Evolutionary conservation across 1,284 basidiomycete genomes (phyloP).

Genomic region (Xanthoconium separans): DNA sequence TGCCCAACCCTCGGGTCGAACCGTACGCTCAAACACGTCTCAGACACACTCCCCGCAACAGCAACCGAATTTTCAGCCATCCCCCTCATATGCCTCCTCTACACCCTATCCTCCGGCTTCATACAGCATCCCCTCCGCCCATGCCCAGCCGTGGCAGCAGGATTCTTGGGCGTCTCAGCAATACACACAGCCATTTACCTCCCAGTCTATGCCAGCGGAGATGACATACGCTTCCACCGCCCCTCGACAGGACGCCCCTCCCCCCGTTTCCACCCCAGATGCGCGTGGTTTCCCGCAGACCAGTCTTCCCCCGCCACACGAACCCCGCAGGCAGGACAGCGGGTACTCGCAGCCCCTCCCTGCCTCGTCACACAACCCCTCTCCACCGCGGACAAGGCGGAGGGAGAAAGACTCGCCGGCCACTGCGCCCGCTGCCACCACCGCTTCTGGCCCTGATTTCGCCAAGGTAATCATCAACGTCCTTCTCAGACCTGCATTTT

Average conservation of each 20-base stretch:
- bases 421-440: constrained; percentile 19
- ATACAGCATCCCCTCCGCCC: constrained; percentile 31
- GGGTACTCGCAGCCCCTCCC: constrained; percentile 31
- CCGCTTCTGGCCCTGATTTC: constrained; percentile 45
- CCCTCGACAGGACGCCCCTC: constrained; percentile 31
- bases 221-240: constrained; percentile 36
- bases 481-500: constrained; percentile 7
- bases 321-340: constrained; percentile 35
- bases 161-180: constrained; percentile 37
- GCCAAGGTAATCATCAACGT: constrained; percentile 42
- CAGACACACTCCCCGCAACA: constrained; percentile 41
- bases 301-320: constrained; percentile 23
- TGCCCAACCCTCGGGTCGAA: constrained; percentile 34
- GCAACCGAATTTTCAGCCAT: constrained; percentile 27
- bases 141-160: constrained; percentile 35
- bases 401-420: constrained; percentile 38
- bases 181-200: constrained; percentile 33
- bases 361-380: constrained; percentile 26
- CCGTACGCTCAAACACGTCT: constrained; percentile 37
- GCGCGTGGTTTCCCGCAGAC: constrained; percentile 27
- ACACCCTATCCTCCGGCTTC: constrained; percentile 26
- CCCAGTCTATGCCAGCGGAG: constrained; percentile 28
- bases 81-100: constrained; percentile 31
- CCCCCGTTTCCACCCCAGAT: constrained; percentile 27
- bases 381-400: constrained; percentile 33